These are phyloP conservation scores for Colletotrichum horii DNA, from an alignment of 2,329 filamentous ascomycete species.

Conservation along the genomic window DNA sequence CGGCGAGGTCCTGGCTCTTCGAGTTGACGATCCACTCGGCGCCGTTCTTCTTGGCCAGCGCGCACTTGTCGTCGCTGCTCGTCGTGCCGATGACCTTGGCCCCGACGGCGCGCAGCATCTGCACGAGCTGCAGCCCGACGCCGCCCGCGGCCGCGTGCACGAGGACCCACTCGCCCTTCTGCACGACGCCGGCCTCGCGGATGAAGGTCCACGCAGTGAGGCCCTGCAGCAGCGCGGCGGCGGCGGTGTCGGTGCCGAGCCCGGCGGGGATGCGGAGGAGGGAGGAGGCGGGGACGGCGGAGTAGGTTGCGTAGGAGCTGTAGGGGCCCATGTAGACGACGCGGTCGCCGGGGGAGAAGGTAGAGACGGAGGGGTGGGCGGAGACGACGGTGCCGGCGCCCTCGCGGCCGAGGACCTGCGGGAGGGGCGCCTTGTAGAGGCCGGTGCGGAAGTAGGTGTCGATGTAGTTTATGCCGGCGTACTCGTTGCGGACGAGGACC, in stretches of 20 bases:
- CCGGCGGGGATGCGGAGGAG: conserved; percentile 68
- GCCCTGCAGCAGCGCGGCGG: conserved; percentile 78
- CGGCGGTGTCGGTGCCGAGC: conserved; percentile 66
- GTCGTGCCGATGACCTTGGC: conserved; percentile 83
- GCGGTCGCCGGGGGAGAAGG: conserved; percentile 69
- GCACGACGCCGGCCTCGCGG: conserved; percentile 76
- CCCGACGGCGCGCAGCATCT: conserved; percentile 75
- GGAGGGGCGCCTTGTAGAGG: conserved; percentile 76
- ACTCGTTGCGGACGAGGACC: conserved; percentile 81
- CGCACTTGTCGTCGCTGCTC: conserved; percentile 73
- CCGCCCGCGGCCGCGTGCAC: conserved; percentile 88
- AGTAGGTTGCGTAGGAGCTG: conserved; percentile 62
- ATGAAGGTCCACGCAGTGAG: conserved; percentile 83
- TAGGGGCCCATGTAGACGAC: conserved; percentile 70
- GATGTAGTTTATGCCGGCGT: conserved; percentile 85
- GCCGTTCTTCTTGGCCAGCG: conserved; percentile 71
- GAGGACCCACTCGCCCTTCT: conserved; percentile 80
- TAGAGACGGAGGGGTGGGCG: conserved; percentile 55
- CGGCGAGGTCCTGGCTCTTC: conserved; percentile 59
- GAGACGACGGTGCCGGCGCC: conserved; percentile 74
- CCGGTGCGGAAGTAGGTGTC: conserved; percentile 91
- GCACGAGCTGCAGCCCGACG: conserved; percentile 76
- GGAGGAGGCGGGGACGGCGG: conserved; percentile 55
- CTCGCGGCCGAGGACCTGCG: conserved; percentile 81
- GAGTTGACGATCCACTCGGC: conserved; percentile 78